Conservation (phyloP, 306 rosid genomes). For the Vigna reflexopilosa region DNA sequence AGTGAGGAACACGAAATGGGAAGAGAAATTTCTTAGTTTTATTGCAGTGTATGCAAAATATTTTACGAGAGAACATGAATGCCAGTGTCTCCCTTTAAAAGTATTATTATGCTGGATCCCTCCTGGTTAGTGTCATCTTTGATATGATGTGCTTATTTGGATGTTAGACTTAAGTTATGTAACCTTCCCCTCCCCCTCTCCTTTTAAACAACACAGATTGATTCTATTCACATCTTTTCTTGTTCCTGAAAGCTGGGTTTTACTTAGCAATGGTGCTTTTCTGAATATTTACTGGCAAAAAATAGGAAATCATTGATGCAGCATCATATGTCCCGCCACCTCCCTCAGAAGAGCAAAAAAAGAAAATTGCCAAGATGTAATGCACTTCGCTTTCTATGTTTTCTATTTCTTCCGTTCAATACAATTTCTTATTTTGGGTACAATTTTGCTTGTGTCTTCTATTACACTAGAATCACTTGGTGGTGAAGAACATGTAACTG, state of each 20-base stretch:
- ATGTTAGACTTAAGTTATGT: slow-evolving; percentile 20
- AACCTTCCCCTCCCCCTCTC: neutral
- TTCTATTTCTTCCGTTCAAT: slow-evolving; percentile 19
- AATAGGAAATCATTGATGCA: slow-evolving; percentile 90
- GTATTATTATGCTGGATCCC: neutral
- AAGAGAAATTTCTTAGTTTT: slow-evolving; percentile 14
- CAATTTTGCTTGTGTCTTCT: slow-evolving; percentile 11
- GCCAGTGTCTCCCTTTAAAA: neutral
- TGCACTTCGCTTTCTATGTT: slow-evolving; percentile 30
- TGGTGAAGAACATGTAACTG: slow-evolving; percentile 35
- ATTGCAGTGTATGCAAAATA: neutral
- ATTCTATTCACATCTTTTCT: neutral
- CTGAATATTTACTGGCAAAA: slow-evolving; percentile 37
- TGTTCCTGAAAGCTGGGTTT: slow-evolving; percentile 15
- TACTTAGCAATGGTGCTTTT: slow-evolving; percentile 18
- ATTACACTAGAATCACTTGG: slow-evolving; percentile 22
- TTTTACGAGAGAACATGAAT: slow-evolving; percentile 1
- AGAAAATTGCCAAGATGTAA: slow-evolving; percentile 91
- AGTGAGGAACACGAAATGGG: neutral
- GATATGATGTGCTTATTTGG: slow-evolving; percentile 2
- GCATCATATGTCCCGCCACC: slow-evolving; percentile 98
- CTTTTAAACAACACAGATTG: neutral
- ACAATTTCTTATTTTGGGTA: slow-evolving; percentile 18
- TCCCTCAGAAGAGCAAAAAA: slow-evolving; percentile 97
- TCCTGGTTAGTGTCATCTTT: slow-evolving; percentile 24